Evolutionary conservation across 176 grass and related monocot genomes (phyloP), one percentile per base, ranked within the genome.

Genomic region (Otatea glauca): DNA sequence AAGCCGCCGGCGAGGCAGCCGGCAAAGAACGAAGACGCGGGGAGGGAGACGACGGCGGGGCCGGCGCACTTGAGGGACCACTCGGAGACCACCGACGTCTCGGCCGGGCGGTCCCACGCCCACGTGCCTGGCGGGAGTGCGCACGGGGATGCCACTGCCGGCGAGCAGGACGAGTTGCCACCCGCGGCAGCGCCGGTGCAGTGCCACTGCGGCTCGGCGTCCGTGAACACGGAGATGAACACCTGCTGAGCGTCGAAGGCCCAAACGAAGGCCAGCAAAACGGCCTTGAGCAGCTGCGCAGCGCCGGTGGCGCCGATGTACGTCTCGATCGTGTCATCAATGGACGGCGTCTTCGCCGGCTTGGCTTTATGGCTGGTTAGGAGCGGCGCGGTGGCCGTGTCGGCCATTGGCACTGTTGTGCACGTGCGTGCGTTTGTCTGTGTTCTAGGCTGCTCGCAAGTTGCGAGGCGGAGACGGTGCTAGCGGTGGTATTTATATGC

Each of bases 181-280:
- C 27, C 13, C 5, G 62, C 67, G 7, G 64, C 72, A 1, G 80
- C 17, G 70, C 70, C 60, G 51, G 67, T 90, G 79, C 93, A 99
- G 77, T 87, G 91, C 96, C 96, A 99, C 14, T 51, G 5, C 9
- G 96, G 89, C 50, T 98, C 88, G 25, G 91, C 91, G 64, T 98
- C 96, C 5, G 93, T 92, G 91, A 95, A 98, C 58, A 94, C 93
- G 21, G 87, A 90, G 89, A 96, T 92, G 93, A 98, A 96, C 62
- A 91, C 94, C 87, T 99, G 96, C 76, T 98, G 96, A 13, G 93
- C 89, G 74, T 98, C 96, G 86, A 98, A 98, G 38, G 84, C 72
- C 96, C 96, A 94, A 2, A 89, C 88, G 25, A 98, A 80, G n/a
- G 93, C 84, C 48, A 95, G 64, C 35, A 98, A 17, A 45, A 94